Percentiles rank a stretch among this genome's conserved stretches.
Evolutionary conservation across 441 rosid species (phyloP).

Genomic region (Populus tomentosa): DNA sequence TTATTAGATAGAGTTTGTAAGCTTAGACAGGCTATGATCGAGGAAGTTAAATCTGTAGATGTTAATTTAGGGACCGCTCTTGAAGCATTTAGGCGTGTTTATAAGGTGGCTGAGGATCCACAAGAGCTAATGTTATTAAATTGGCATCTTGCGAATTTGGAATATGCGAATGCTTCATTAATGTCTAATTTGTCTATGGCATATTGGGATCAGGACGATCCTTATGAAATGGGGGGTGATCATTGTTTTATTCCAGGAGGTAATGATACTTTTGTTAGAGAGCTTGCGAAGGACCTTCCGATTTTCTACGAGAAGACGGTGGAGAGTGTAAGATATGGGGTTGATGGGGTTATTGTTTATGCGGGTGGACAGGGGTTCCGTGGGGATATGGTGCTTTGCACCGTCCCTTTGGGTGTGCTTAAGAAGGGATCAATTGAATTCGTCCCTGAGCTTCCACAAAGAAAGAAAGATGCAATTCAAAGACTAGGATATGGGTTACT

Average conservation of each 20-base stretch:
- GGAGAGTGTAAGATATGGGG: conserved; percentile 71
- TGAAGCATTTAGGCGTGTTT: conserved; percentile 71
- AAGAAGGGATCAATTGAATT: conserved; percentile 74
- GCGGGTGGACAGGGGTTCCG: conserved; percentile 63
- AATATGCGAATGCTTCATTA: conserved; percentile 87
- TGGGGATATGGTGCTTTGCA: conserved; percentile 84
- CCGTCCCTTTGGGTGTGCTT: conserved; percentile 78
- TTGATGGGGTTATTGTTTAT: conserved; percentile 65
- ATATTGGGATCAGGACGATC: conserved; percentile 97
- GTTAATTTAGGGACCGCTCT: conserved; percentile 78
- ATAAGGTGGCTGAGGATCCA: conserved; percentile 68
- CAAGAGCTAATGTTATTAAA: conserved; percentile 82
- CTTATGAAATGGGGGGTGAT: conserved; percentile 92
- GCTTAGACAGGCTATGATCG: conserved; percentile 87
- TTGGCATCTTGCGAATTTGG: conserved; percentile 94
- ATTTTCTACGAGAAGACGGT: conserved; percentile 69
- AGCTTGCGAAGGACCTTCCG: conserved; percentile 76
- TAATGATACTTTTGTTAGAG: conserved; percentile 75
- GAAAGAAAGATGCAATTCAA: conserved; percentile 75
- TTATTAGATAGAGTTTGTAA: conserved; percentile 84
- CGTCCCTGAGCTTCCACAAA: conserved; percentile 75
- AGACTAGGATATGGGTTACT: conserved; percentile 79
- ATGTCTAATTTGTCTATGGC: conserved; percentile 84
- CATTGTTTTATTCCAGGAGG: conserved; percentile 97
- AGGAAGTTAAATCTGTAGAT: conserved; percentile 81